Conservation (phyloP, 441 rosid species). For the Francoa sonchifolia region DNA sequence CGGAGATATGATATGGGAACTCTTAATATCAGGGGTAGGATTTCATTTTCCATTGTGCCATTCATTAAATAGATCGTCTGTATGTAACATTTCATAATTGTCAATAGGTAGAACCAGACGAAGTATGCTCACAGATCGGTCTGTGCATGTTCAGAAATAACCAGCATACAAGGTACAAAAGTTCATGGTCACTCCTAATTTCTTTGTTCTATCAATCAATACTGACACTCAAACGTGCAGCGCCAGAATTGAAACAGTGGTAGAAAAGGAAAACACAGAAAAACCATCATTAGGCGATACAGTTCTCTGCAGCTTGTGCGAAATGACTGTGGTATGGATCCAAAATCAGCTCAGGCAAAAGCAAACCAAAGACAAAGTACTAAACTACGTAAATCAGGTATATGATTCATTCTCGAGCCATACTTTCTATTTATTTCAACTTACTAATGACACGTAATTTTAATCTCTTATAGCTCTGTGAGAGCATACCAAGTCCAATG, state of each 20-base stretch:
- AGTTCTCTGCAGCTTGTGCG: slow-evolving; percentile 46
- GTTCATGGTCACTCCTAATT: background rate
- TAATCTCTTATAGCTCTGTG: slow-evolving; percentile 40
- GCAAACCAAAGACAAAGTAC: slow-evolving; percentile 40
- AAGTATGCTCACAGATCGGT: slow-evolving; percentile 48
- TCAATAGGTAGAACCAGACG: slow-evolving; percentile 40
- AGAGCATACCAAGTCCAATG: slow-evolving; percentile 58
- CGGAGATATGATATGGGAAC: slow-evolving; percentile 65
- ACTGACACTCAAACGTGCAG: slow-evolving; percentile 19
- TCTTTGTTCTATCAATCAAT: background rate
- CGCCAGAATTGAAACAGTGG: slow-evolving; percentile 22
- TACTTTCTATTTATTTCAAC: too few relatives aligned
- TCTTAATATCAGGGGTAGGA: slow-evolving; percentile 51
- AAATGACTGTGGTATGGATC: slow-evolving; percentile 61
- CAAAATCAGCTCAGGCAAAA: slow-evolving; percentile 47
- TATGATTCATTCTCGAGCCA: too few relatives aligned
- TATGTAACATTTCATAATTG: background rate
- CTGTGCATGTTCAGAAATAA: slow-evolving; percentile 36
- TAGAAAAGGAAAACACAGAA: slow-evolving; percentile 21
- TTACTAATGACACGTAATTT: too few relatives aligned
- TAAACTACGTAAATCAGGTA: slow-evolving; percentile 46
- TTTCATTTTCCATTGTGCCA: too few relatives aligned
- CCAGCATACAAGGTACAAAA: background rate
- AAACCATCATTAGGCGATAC: slow-evolving; percentile 16
- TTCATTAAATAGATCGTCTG: too few relatives aligned